Conservation (phyloP, 106 monocot genomes). For the Posidonia australis region DNA sequence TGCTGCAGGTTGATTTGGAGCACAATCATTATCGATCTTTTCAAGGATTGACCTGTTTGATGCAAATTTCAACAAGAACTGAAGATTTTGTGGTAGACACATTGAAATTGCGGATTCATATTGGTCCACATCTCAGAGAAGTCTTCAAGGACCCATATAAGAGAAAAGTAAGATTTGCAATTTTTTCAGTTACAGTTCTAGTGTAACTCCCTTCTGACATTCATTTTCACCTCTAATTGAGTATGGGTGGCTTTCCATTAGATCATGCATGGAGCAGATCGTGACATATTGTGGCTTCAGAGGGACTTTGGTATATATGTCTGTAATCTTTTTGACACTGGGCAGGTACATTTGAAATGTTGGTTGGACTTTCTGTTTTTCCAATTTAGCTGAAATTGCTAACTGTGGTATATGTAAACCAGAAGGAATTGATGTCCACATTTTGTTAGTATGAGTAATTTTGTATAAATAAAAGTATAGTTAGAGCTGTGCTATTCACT, state of each 20-base stretch:
- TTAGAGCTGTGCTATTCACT: too few relatives aligned
- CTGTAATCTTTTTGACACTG: constrained; percentile 95
- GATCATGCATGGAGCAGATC: constrained; percentile 99
- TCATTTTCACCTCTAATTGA: too few relatives aligned
- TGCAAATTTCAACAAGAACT: constrained; percentile 97
- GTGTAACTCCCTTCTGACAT: too few relatives aligned
- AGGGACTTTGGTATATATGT: constrained; percentile 97
- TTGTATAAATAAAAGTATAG: too few relatives aligned
- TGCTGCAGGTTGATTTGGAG: constrained; percentile 88
- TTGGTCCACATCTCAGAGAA: constrained; percentile 90
- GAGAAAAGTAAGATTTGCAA: constrained; percentile 48
- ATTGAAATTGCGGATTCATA: constrained; percentile 78
- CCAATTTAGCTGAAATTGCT: too few relatives aligned
- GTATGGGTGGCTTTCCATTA: constrained; percentile 16
- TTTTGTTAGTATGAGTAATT: too few relatives aligned
- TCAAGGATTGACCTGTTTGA: constrained; percentile 95
- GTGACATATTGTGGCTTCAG: constrained; percentile 95
- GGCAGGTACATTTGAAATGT: constrained; percentile 44
- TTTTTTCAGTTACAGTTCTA: background rate
- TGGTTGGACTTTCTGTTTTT: too few relatives aligned
- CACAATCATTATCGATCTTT: constrained; percentile 95
- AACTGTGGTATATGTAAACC: too few relatives aligned
- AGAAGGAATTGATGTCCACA: background rate
- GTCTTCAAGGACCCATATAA: constrained; percentile 81
- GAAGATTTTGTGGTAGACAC: constrained; percentile 93